Base-by-base conservation (phyloP, 2,329 filamentous ascomycete genomes). In the Diaporthe nobilis region DNA sequence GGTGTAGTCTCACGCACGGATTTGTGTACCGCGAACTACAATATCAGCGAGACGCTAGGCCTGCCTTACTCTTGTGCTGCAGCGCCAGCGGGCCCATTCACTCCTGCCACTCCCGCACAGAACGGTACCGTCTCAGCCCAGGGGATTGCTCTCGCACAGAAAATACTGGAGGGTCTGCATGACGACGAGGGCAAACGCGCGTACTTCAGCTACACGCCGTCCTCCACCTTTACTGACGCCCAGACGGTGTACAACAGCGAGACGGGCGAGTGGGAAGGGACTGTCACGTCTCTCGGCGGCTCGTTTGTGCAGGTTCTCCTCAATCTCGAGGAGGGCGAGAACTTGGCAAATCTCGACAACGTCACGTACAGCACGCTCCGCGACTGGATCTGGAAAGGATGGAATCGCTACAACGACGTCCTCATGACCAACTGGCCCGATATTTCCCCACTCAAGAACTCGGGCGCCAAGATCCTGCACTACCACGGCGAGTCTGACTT, bases 351-450 rank as follows among this genome's bases (percentile, higher is more conserved):
- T 25, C 81, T 89, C 2, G 80, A 85, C 61, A 82, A 82, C 71
- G 85, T 90, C 67, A 90, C 88, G 20, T 89, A 88, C 78, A 87
- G 90, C 77, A 90, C 86, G 0, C 82, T 90, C 25, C 83, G 73
- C 15, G 79, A 80, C 53, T 90, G 87, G 87, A 90, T 90, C 84
- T 81, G 83, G 17, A 81, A 82, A 20, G 88, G 86, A 20, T 85
- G 85, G 85, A 82, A 86, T 71, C 85, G 83, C 72, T 90, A 88
- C 80, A 78, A 84, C 67, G 87, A 88, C 79, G 86, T 84, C 25
- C 82, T 90, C 20, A 71, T 72, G 68, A 77, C 75, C 87, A 90
- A 78, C 8, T 81, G 85, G 77, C 86, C 87, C 0, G 88, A 89
- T 68, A 82, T 90, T 1, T 85, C 83, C 0, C 77, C 80, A 10